Evolutionary conservation across 2,329 filamentous ascomycete genomes (phyloP), one percentile per base, ranked within the genome.

Genomic region (Tolypocladium ovalisporum): DNA sequence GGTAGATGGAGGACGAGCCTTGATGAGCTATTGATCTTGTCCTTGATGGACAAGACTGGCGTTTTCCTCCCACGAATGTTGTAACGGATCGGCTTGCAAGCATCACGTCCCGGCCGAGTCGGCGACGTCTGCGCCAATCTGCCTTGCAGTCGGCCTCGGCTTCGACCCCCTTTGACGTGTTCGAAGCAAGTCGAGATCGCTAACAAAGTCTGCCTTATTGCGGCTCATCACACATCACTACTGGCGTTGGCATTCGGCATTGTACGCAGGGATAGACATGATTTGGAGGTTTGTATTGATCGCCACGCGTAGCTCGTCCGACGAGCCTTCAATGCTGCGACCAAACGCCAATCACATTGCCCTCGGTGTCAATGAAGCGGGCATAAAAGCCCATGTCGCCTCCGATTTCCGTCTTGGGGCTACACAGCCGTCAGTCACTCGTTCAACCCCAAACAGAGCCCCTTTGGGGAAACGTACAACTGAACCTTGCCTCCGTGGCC

Each of bases 321-420:
- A n/a, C 2, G n/a, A 51, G 4, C 17, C 29, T 7, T 65, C 62
- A 69, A 29, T 67, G 62, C 58, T 66, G 63, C 54, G 69, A 67
- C 69, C 67, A 72, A 36, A 70, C 59, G 32, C 71, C 68, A 47
- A 71, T 64, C 63, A 71, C 61, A 58, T 75, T 74, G n/a, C 69
- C 71, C 62, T 75, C 72, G 12, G 65, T 66, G 59, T 75, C 71
- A 52, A 73, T 61, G 44, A 74, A 67, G 3, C 70, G 67, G 39
- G 70, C 70, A 59, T 69, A 70, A 58, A 62, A 66, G 1, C 71
- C 72, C 69, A 70, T 71, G 15, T 61, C 62, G 15, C 63, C 64
- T 27, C 66, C 67, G 57, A 73, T 70, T 24, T 63, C 63, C 5
- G 69, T 73, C 64, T 73, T 74, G 32, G 67, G 67, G 29, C 72